These are phyloP conservation scores for Spencermartinsiella europaea DNA, from an alignment of 805 yeast genomes.

Conservation along the genomic window DNA sequence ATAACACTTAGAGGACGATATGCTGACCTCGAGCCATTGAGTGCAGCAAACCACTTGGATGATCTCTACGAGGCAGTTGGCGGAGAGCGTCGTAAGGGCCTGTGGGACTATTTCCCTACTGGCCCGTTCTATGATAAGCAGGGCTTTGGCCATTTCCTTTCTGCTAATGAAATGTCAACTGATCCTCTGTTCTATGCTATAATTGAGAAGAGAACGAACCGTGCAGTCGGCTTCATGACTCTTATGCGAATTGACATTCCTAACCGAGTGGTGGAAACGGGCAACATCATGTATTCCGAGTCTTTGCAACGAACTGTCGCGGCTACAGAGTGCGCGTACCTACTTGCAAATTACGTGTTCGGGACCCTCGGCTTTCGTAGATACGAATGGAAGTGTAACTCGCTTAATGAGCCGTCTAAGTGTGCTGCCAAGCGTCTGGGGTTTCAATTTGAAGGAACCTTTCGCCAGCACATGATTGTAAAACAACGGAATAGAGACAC, in stretches of 20 bases:
- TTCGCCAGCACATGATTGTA: constrained; percentile 28
- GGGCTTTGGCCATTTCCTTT: constrained; percentile 10
- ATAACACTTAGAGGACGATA: constrained; percentile 1
- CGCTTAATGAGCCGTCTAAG: constrained; percentile 28
- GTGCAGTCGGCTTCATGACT: constrained; percentile 28
- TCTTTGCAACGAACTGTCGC: constrained; percentile 24
- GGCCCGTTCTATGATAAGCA: constrained; percentile 16
- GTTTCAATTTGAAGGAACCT: constrained; percentile 31
- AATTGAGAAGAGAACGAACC: constrained; percentile 18
- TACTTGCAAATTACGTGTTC: constrained; percentile 29
- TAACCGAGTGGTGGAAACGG: constrained; percentile 30
- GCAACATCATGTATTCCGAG: constrained; percentile 26
- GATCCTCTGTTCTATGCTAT: constrained; percentile 23
- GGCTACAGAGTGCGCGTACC: constrained; percentile 32
- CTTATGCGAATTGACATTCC: constrained; percentile 27
- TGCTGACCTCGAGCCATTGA: constrained; percentile 13
- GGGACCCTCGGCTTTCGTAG: constrained; percentile 30
- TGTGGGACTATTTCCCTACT: constrained; percentile 22
- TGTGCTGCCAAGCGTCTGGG: constrained; percentile 33
- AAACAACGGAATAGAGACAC: constrained; percentile 32
- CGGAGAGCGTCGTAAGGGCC: constrained; percentile 4
- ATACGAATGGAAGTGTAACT: constrained; percentile 35
- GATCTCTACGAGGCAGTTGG: constrained; percentile 14
- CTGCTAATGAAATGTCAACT: neutral
- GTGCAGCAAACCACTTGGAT: constrained; percentile 8